Base-by-base conservation (phyloP, 2,329 filamentous ascomycete genomes). In the Claviceps sp. region DNA sequence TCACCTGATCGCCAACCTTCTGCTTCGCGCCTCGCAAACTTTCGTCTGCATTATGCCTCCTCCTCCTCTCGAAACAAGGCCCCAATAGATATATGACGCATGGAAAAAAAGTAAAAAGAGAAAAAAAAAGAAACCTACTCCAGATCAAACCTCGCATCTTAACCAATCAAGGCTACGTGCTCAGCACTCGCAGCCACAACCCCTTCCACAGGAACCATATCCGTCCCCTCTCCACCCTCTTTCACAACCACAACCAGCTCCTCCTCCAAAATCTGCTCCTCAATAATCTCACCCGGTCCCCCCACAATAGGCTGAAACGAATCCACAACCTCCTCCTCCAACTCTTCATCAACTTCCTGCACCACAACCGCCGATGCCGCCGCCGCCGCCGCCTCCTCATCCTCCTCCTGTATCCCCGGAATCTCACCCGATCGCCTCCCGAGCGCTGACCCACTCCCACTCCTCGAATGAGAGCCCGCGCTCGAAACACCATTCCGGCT, bases 381-480 rank as follows among this genome's bases (percentile, higher is more conserved):
- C 6, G 26, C 43, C 5, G 13, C 24, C 4, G 24, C 22, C 24
- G 8, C 16, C 44, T 77, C 75, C 56, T 83, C 80, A 38, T 82
- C 80, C 57, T 80, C 80, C 57, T 84, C 81, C 56, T 82, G 76
- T 38, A 85, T 84, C 40, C 51, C 51, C n/a, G 82, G 82, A 50
- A 87, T 82, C 67, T 90, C 87, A 8, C 81, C 83, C 51, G 85
- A 89, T 24, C 82, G 71, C 30, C 86, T 73, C 0, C 84, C 85
- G 49, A 82, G 67, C 0, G 76, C 77, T 24, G 72, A 79, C 2
- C 81, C 77, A 59, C 85, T 89, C 1, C 77, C 77, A 66, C 72
- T 83, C 53, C 76, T 74, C 66, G 75, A 70, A 59, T 78, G 69
- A 51, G 73, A 66, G 22, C 67, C 64, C 6, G 65, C 65, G 17